Evolutionary conservation across 192 early-diverging fungal genomes (phyloP).

Genomic region (Powellomyces hirtus): DNA sequence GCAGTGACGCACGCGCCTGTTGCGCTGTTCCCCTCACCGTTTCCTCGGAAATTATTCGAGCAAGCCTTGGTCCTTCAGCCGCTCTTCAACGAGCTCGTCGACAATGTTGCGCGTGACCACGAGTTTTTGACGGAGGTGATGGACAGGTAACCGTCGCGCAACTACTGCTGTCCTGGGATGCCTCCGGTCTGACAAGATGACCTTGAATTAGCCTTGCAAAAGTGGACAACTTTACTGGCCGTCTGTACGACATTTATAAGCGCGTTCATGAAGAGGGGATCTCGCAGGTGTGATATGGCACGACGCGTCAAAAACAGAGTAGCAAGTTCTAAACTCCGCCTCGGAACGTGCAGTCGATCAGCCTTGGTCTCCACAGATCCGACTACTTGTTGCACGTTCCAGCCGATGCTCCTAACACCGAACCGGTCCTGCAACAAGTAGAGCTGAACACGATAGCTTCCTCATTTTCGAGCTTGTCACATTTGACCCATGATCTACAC

Average conservation of each 20-base stretch:
- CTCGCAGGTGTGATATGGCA: conserved; percentile 42
- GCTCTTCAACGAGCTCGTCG: conserved; percentile 76
- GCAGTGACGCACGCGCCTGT: conserved; percentile 76
- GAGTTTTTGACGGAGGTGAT: conserved; percentile 72
- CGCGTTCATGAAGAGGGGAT: conserved; percentile 56
- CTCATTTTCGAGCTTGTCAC: conserved; percentile 84
- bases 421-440: conserved; percentile 80
- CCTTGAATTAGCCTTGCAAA: conserved; percentile 60
- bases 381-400: conserved; percentile 86
- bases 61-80: conserved; percentile 75
- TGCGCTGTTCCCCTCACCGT: conserved; percentile 81
- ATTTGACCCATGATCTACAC: conserved; percentile 74
- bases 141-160: conserved; percentile 52
- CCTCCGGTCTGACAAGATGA: no score
- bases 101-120: conserved; percentile 72
- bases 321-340: neutral
- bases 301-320: neutral
- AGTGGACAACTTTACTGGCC: conserved; percentile 81
- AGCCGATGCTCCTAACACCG: conserved; percentile 29
- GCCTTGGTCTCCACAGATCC: conserved; percentile 85
- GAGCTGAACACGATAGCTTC: conserved; percentile 95
- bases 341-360: conserved; percentile 49
- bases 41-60: conserved; percentile 70
- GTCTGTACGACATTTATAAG: conserved; percentile 76
- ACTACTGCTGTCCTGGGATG: no score